Conservation (phyloP, 2,329 filamentous ascomycete genomes). For the Teratosphaeria viscida region DNA sequence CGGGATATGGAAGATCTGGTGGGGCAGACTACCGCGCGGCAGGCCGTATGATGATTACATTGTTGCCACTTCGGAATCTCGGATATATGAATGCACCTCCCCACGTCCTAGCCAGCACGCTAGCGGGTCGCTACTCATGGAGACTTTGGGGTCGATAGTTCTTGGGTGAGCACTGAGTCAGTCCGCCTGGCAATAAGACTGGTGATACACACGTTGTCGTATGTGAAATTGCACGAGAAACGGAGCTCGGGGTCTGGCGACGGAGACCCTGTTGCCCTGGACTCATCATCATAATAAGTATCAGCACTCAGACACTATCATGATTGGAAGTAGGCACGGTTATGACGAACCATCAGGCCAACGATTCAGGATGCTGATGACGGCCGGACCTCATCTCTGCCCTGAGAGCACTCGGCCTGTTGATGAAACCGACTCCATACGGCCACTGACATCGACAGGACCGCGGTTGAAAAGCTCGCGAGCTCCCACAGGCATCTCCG, state of each 20-base stretch:
- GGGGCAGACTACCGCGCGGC: neutral
- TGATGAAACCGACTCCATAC: neutral
- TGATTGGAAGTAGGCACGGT: too few relatives aligned
- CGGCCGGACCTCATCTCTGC: neutral
- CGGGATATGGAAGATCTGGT: too few relatives aligned
- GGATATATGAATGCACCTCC: neutral
- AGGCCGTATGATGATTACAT: too few relatives aligned
- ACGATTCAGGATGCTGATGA: neutral
- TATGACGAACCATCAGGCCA: neutral
- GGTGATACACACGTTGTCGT: neutral
- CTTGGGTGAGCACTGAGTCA: neutral
- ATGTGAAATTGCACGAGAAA: neutral
- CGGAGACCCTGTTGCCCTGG: neutral
- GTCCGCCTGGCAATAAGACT: neutral
- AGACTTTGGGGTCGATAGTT: neutral
- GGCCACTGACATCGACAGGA: neutral
- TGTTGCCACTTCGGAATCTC: too few relatives aligned
- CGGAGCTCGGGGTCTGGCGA: neutral
- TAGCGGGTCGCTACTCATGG: neutral
- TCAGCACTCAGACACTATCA: too few relatives aligned
- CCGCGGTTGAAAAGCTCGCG: neutral
- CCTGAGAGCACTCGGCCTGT: neutral
- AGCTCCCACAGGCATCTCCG: neutral
- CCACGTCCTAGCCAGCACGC: neutral
- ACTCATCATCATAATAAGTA: too few relatives aligned